These are phyloP conservation scores for Diaporthe ilicicola DNA, from an alignment of 2,329 filamentous ascomycete genomes.

Conservation along the genomic window DNA sequence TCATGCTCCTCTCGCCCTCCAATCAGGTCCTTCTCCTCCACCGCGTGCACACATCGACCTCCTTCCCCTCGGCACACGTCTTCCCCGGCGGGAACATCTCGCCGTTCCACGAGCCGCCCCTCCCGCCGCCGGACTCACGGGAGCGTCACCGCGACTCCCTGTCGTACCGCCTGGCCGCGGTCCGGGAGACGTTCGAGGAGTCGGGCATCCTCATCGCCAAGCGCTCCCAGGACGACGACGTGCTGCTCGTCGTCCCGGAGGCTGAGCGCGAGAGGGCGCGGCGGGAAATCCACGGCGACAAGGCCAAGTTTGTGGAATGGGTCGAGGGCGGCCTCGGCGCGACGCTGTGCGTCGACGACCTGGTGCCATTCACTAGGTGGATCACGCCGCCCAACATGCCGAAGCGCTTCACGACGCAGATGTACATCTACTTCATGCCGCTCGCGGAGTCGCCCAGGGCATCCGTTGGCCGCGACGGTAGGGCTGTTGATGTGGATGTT, in stretches of 20 bases:
- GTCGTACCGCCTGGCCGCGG: slow-evolving; percentile 82
- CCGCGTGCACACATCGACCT: slow-evolving; percentile 81
- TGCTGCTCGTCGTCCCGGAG: slow-evolving; percentile 69
- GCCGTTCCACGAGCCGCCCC: slow-evolving; percentile 75
- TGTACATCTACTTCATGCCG: slow-evolving; percentile 94
- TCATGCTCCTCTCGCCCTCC: slow-evolving; percentile 83
- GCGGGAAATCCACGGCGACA: slow-evolving; percentile 71
- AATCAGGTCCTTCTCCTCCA: slow-evolving; percentile 91
- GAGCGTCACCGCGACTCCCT: slow-evolving; percentile 74
- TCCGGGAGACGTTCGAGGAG: slow-evolving; percentile 95
- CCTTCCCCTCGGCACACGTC: slow-evolving; percentile 92
- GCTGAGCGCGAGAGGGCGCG: slow-evolving; percentile 71
- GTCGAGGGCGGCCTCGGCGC: slow-evolving; percentile 43
- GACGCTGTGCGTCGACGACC: slow-evolving; percentile 53
- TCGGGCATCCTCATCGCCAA: slow-evolving; percentile 84
- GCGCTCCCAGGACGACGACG: slow-evolving; percentile 46
- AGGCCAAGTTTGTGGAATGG: slow-evolving; percentile 74
- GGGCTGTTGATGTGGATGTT: slow-evolving; percentile 55
- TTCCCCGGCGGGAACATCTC: slow-evolving; percentile 93
- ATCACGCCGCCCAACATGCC: slow-evolving; percentile 78
- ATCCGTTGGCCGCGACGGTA: not conserved
- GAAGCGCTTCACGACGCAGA: slow-evolving; percentile 90
- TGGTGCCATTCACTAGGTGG: slow-evolving; percentile 91
- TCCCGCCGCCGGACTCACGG: slow-evolving; percentile 55
- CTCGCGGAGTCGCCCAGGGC: slow-evolving; percentile 44